Conservation (phyloP, 805 yeast genomes). For the Saccharomycopsis olivae region DNA sequence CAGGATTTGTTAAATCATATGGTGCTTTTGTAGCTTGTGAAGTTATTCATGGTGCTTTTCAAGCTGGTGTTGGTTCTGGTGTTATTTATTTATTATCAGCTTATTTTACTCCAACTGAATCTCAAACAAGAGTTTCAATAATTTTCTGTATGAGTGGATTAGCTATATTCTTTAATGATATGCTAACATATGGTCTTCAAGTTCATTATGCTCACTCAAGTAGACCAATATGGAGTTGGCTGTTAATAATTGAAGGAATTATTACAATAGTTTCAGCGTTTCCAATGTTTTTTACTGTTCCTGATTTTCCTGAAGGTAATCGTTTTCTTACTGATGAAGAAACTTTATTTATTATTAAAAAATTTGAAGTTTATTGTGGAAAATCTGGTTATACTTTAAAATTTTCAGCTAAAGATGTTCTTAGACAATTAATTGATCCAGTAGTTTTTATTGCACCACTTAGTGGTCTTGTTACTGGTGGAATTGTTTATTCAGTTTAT, state of each 20-base stretch:
- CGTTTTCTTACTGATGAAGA: conserved; percentile 33
- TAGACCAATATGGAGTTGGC: conserved; percentile 44
- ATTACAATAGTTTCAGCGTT: conserved; percentile 24
- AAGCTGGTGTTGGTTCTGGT: conserved; percentile 61
- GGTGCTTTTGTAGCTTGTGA: conserved; percentile 53
- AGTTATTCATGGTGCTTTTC: conserved; percentile 55
- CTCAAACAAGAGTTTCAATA: conserved; percentile 57
- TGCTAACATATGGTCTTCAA: conserved; percentile 54
- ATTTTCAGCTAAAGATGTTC: too few relatives aligned
- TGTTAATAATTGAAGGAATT: conserved; percentile 38
- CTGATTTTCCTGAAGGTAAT: conserved; percentile 39
- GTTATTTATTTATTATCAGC: conserved; percentile 54
- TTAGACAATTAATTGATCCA: too few relatives aligned
- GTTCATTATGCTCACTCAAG: conserved; percentile 32
- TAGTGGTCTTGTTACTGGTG: too few relatives aligned
- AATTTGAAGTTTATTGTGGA: conserved; percentile 18
- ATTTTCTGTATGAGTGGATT: conserved; percentile 58
- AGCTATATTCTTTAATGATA: conserved; percentile 71
- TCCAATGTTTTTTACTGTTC: conserved; percentile 30
- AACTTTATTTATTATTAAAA: conserved; percentile 23
- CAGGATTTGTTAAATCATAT: conserved; percentile 52
- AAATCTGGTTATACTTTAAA: conserved; percentile 22
- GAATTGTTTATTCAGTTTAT: too few relatives aligned
- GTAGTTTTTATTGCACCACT: too few relatives aligned
- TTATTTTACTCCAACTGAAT: conserved; percentile 44